phyloP scores from a whole-genome alignment of 148 eudicot species.

The Vaccinium corymbosum region DNA sequence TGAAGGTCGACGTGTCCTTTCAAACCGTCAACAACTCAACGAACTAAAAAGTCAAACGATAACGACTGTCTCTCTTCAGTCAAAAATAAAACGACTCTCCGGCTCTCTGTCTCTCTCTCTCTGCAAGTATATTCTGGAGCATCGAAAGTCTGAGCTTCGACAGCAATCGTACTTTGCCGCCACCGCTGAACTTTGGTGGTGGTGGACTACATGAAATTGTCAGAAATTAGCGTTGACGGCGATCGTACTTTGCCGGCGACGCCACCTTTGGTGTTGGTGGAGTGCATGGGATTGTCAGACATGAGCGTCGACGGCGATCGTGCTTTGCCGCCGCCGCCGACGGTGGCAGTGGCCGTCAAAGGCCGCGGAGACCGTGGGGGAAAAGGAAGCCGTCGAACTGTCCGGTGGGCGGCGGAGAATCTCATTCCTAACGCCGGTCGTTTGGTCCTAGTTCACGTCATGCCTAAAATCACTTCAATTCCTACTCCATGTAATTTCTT shows the following conservation, averaged over 20 bases:
- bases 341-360: constrained; percentile 46
- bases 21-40: background rate
- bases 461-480: constrained; percentile 50
- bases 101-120: background rate
- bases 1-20: background rate
- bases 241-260: constrained; percentile 12
- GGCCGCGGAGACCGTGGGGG: constrained; percentile 18
- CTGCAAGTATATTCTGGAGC: background rate
- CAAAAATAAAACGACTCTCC: no score
- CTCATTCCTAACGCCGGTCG: constrained; percentile 43
- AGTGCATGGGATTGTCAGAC: background rate
- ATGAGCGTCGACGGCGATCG: constrained; percentile 11
- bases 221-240: constrained; percentile 8
- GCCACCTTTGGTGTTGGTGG: constrained; percentile 49
- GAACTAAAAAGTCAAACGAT: background rate
- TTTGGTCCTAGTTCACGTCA: constrained; percentile 60
- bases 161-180: background rate
- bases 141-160: background rate
- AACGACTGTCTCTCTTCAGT: background rate
- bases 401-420: constrained; percentile 67
- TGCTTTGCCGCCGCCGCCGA: constrained; percentile 20
- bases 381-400: constrained; percentile 68
- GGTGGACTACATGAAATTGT: background rate
- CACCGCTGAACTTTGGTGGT: background rate
- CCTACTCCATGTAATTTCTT: constrained; percentile 50